These are phyloP conservation scores for Vitis hybrid DNA, from an alignment of 177 flowering plant species.

Conservation along the genomic window DNA sequence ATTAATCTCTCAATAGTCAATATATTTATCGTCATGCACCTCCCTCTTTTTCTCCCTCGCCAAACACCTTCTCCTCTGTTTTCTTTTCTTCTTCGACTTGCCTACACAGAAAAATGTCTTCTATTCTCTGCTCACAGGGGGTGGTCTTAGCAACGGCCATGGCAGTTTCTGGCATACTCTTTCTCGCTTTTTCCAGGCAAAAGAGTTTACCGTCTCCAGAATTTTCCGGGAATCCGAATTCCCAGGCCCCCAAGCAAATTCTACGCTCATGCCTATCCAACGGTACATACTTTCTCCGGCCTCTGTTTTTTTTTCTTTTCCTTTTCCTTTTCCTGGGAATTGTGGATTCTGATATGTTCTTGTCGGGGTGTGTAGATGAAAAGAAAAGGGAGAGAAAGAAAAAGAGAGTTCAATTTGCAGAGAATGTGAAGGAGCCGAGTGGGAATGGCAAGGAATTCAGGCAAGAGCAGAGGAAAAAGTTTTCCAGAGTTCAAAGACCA, in stretches of 20 bases:
- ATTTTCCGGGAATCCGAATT: slow-evolving; percentile 7
- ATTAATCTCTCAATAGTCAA: too few relatives aligned
- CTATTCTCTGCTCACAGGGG: slow-evolving; percentile 43
- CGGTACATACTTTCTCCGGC: slow-evolving; percentile 25
- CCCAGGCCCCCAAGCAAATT: slow-evolving; percentile 15
- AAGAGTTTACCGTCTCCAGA: slow-evolving; percentile 14
- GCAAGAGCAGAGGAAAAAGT: slow-evolving; percentile 7
- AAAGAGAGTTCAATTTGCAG: slow-evolving; percentile 56
- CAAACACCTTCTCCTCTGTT: background rate
- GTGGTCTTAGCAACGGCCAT: slow-evolving; percentile 63
- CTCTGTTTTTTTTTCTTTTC: background rate
- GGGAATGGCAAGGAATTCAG: slow-evolving; percentile 41
- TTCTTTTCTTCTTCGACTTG: background rate
- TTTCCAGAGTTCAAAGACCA: background rate
- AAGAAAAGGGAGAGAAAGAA: slow-evolving; percentile 31
- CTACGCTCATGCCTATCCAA: slow-evolving; percentile 47
- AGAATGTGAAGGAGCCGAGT: slow-evolving; percentile 43
- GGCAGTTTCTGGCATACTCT: slow-evolving; percentile 58
- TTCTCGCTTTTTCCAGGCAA: slow-evolving; percentile 37
- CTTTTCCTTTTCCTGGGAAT: background rate
- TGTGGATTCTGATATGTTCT: background rate
- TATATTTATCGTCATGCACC: too few relatives aligned
- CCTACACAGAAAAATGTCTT: slow-evolving; percentile 26
- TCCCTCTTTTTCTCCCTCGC: too few relatives aligned
- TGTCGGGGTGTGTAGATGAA: slow-evolving; percentile 13